Evolutionary conservation across 2,329 filamentous ascomycete species (phyloP).

Genomic region (Stromatinia cepivora): DNA sequence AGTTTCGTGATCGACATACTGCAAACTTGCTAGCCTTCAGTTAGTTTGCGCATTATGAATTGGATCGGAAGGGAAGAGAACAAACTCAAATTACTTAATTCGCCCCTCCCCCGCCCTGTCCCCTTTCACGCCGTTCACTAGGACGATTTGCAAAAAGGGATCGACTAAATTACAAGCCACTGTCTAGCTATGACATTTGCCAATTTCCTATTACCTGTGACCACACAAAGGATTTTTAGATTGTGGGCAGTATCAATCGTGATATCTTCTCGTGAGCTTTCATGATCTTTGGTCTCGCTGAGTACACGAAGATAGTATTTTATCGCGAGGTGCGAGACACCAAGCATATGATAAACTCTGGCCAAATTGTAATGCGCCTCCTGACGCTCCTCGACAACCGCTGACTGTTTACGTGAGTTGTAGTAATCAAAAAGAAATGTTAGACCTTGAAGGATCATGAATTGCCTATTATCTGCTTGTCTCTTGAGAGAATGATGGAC

Average conservation of each 20-base stretch:
- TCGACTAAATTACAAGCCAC: slow-evolving; percentile 48
- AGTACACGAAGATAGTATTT: slow-evolving; percentile 63
- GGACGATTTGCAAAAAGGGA: neutral
- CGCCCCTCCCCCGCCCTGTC: neutral
- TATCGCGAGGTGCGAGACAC: slow-evolving; percentile 70
- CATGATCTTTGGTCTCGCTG: slow-evolving; percentile 41
- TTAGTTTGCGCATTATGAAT: slow-evolving; percentile 9
- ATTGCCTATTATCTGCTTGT: slow-evolving; percentile 86
- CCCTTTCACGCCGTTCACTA: neutral
- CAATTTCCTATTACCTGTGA: slow-evolving; percentile 61
- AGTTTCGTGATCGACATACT: neutral
- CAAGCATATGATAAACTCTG: slow-evolving; percentile 73
- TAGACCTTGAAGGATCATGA: slow-evolving; percentile 80
- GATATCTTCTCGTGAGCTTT: slow-evolving; percentile 53
- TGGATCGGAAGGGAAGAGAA: neutral
- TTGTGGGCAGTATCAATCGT: slow-evolving; percentile 73
- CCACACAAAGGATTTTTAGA: slow-evolving; percentile 64
- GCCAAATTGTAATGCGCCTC: slow-evolving; percentile 84
- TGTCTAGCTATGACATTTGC: slow-evolving; percentile 61
- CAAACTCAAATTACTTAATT: slow-evolving; percentile 13
- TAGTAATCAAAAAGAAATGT: slow-evolving; percentile 78
- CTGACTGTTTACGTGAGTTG: slow-evolving; percentile 51
- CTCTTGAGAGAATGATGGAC: slow-evolving; percentile 87
- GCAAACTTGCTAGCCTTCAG: neutral
- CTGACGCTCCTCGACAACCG: slow-evolving; percentile 52